Evolutionary conservation across 805 yeast genomes (phyloP).

Genomic region (Grigorovia jiainica): DNA sequence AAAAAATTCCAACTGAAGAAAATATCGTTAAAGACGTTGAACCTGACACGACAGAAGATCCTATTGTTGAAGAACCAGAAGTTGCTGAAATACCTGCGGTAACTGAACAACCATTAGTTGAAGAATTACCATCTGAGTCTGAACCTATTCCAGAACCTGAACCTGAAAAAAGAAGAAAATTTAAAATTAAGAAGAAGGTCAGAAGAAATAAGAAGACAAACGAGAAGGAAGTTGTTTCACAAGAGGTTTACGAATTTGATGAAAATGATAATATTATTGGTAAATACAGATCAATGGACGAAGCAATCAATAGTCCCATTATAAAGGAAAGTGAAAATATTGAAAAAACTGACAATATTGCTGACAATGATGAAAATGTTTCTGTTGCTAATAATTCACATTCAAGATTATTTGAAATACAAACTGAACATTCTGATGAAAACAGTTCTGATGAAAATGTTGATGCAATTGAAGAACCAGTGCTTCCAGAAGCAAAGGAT

Average conservation of each 20-base stretch:
- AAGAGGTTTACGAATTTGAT: constrained; percentile 18
- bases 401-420: constrained; percentile 1
- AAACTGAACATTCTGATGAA: not conserved
- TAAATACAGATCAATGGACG: constrained; percentile 3
- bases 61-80: not conserved
- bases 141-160: not conserved
- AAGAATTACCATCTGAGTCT: not conserved
- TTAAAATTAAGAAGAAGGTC: constrained; percentile 31
- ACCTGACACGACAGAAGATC: not conserved
- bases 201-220: constrained; percentile 35
- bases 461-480: not conserved
- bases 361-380: not conserved
- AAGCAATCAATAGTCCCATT: not conserved
- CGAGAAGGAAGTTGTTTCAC: constrained; percentile 30
- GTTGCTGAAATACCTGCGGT: too few species aligned
- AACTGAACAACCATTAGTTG: not conserved
- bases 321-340: too few species aligned
- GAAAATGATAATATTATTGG: constrained; percentile 6
- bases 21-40: not conserved
- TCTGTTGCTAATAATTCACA: not conserved
- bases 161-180: constrained; percentile 12
- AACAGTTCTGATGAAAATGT: not conserved
- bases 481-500: too few species aligned
- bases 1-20: constrained; percentile 1
- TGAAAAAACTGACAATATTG: not conserved